Evolutionary conservation across 805 yeast genomes (phyloP).

Genomic region (Myxozyma kluyveri): DNA sequence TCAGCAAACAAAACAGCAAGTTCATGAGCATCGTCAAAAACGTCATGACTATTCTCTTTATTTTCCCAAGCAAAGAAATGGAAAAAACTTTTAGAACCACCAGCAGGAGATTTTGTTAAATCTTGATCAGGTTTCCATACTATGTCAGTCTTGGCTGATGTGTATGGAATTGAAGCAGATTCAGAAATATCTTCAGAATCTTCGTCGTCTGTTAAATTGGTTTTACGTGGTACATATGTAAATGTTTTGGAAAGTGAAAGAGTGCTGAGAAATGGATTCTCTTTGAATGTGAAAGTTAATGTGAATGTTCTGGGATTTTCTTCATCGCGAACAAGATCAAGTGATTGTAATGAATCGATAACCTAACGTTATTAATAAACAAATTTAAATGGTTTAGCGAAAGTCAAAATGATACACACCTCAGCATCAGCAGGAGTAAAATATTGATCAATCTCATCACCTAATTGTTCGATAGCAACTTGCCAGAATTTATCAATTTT

Average conservation of each 20-base stretch:
- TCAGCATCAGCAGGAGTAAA: constrained; percentile 73
- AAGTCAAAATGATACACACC: constrained; percentile 10
- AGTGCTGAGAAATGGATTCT: constrained; percentile 49
- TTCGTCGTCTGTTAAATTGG: constrained; percentile 39
- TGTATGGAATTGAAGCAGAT: constrained; percentile 55
- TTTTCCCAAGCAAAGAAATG: constrained; percentile 84
- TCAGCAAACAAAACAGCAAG: constrained; percentile 70
- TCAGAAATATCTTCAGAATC: constrained; percentile 38
- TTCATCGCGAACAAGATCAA: constrained; percentile 52
- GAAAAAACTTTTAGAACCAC: constrained; percentile 46
- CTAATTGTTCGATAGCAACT: constrained; percentile 75
- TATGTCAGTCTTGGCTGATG: constrained; percentile 54
- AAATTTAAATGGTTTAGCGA: neutral
- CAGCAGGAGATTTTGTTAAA: constrained; percentile 49
- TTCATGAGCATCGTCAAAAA: constrained; percentile 76
- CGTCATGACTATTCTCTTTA: constrained; percentile 74
- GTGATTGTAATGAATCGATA: constrained; percentile 46
- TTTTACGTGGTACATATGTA: constrained; percentile 33
- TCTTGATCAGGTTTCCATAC: constrained; percentile 70
- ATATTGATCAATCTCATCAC: constrained; percentile 74
- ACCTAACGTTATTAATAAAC: constrained; percentile 3
- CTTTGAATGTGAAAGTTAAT: constrained; percentile 58
- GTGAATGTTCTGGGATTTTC: constrained; percentile 55
- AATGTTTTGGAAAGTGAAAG: constrained; percentile 65
- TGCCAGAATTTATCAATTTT: constrained; percentile 82